A percentile compares a stretch with the other conserved stretches of the same genome.
These are phyloP conservation scores for Hemileccinum rubropunctum DNA, from an alignment of 768 basidiomycete species.

Conservation along the genomic window DNA sequence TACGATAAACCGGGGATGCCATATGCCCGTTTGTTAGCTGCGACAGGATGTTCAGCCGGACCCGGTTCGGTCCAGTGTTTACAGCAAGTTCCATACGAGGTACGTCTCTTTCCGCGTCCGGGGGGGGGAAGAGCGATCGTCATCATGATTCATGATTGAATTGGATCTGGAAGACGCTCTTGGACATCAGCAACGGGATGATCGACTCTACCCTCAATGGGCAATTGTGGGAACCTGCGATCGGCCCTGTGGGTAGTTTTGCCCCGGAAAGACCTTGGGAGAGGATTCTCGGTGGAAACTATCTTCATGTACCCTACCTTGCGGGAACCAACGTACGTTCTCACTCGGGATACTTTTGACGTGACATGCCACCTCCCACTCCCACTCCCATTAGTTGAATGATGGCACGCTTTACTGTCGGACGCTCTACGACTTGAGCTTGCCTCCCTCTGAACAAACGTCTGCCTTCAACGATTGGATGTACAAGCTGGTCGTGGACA, in stretches of 20 bases:
- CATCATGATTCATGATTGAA: background rate
- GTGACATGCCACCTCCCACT: no score
- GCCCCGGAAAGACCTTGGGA: constrained; percentile 44
- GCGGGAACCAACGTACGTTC: constrained; percentile 52
- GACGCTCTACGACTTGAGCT: constrained; percentile 35
- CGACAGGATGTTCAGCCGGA: constrained; percentile 46
- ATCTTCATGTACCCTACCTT: constrained; percentile 51
- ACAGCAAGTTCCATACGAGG: constrained; percentile 19
- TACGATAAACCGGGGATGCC: constrained; percentile 54
- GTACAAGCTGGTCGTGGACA: constrained; percentile 48
- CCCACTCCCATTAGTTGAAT: constrained; percentile 9
- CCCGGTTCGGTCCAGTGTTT: constrained; percentile 42
- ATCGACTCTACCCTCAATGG: constrained; percentile 43
- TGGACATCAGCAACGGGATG: constrained; percentile 47
- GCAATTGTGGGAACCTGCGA: constrained; percentile 57
- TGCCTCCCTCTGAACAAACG: constrained; percentile 40
- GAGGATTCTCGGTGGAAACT: constrained; percentile 45
- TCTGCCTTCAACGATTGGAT: constrained; percentile 48
- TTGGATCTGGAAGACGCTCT: constrained; percentile 37
- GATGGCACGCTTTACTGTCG: constrained; percentile 11
- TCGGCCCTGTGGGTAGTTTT: constrained; percentile 51
- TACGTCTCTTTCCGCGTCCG: background rate
- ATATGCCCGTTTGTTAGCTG: constrained; percentile 43
- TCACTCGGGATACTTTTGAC: background rate
- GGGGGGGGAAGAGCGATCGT: background rate